phyloP scores from a whole-genome alignment of 768 basidiomycete species.

The Serendipita sp. region DNA sequence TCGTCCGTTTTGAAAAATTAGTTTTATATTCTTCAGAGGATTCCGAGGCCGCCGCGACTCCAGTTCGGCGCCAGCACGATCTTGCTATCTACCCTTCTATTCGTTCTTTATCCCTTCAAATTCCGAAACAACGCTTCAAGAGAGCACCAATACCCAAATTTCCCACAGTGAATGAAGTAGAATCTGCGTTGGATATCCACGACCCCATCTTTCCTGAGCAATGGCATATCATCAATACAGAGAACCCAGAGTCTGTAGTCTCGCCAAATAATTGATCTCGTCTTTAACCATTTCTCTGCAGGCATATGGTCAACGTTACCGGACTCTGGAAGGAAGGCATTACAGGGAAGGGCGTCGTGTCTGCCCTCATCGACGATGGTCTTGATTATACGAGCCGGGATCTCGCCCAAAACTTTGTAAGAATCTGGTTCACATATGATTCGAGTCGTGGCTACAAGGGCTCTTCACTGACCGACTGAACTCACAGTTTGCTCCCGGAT shows the following conservation, averaged over 20 bases:
- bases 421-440: constrained; percentile 9
- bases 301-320: constrained; percentile 26
- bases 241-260: constrained; percentile 16
- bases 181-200: constrained; percentile 19
- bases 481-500: constrained; percentile 25
- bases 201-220: constrained; percentile 29
- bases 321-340: constrained; percentile 28
- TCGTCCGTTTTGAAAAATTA: constrained; percentile 18
- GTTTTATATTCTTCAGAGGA: not conserved
- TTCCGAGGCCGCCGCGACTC: not conserved
- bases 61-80: not conserved
- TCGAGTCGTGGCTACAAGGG: no score
- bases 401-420: constrained; percentile 30
- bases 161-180: constrained; percentile 11
- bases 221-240: constrained; percentile 33
- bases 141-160: constrained; percentile 6
- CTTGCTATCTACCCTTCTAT: not conserved
- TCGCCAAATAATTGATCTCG: not conserved
- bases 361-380: constrained; percentile 34
- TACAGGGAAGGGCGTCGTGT: constrained; percentile 26
- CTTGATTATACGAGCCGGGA: constrained; percentile 30
- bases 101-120: constrained; percentile 10
- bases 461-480: not conserved
- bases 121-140: constrained; percentile 12
- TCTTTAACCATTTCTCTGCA: constrained; percentile 12